A percentile compares a stretch with the other conserved stretches of the same genome.
These are phyloP conservation scores for Trichoderma arundinaceum DNA, from an alignment of 2,329 filamentous ascomycete genomes.

Conservation along the genomic window DNA sequence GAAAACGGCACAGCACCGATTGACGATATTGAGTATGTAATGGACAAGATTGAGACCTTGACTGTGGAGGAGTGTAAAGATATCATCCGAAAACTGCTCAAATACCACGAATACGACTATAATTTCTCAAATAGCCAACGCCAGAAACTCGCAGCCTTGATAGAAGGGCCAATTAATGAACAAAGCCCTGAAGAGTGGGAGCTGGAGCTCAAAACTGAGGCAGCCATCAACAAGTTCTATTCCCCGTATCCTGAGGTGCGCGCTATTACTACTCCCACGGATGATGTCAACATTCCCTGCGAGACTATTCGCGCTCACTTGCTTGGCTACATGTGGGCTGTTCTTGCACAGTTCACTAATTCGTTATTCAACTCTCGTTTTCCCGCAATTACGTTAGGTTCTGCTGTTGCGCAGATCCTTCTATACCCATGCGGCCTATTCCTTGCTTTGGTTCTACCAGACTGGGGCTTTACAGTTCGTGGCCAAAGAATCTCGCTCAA, in stretches of 20 bases:
- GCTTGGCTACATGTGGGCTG: conserved; percentile 47
- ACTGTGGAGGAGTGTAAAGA: conserved; percentile 35
- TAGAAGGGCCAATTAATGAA: conserved; percentile 33
- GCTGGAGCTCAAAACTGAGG: conserved; percentile 33
- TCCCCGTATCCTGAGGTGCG: conserved; percentile 46
- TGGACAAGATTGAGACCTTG: conserved; percentile 37
- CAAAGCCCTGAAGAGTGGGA: conserved; percentile 34
- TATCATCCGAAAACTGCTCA: conserved; percentile 35
- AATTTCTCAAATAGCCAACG: conserved; percentile 36
- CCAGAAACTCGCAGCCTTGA: conserved; percentile 33
- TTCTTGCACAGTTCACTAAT: conserved; percentile 34
- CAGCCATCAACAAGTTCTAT: conserved; percentile 33
- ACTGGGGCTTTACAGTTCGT: conserved; percentile 31
- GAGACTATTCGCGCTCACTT: conserved; percentile 51
- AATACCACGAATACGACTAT: conserved; percentile 39
- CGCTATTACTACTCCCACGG: conserved; percentile 51
- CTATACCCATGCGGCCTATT: conserved; percentile 46
- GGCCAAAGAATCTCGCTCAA: conserved; percentile 46
- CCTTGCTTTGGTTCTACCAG: conserved; percentile 21
- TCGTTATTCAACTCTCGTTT: conserved; percentile 51
- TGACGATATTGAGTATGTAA: conserved; percentile 38
- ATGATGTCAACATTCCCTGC: conserved; percentile 48
- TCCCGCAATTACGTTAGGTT: conserved; percentile 48
- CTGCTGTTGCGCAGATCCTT: conserved; percentile 50
- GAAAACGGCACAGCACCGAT: conserved; percentile 36